A percentile compares a stretch with the other conserved stretches of the same genome.
Conservation (phyloP, 495 filamentous ascomycete species). For the Daldinia concentrica region DNA sequence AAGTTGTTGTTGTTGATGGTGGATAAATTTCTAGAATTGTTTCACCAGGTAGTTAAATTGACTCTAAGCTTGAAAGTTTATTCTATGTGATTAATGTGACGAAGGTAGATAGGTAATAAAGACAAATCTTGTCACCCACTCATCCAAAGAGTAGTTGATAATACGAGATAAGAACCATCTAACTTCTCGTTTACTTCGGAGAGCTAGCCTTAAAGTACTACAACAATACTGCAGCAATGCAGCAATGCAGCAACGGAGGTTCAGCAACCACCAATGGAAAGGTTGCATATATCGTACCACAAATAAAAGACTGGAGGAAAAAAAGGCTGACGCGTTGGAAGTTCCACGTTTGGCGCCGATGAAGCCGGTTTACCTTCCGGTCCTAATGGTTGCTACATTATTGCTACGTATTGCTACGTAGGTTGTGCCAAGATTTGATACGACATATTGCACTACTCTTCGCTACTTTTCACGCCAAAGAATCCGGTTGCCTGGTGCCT, state of each 20-base stretch:
- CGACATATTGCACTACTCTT: not conserved
- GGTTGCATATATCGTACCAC: constrained; percentile 9
- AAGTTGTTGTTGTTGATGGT: not conserved
- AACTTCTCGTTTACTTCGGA: not conserved
- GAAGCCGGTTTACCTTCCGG: constrained; percentile 20
- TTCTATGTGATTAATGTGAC: not conserved
- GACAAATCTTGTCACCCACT: not conserved
- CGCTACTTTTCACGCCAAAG: not conserved
- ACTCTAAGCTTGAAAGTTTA: not conserved
- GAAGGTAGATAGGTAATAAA: not conserved
- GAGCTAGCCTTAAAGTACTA: not conserved
- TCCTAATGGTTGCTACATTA: not conserved
- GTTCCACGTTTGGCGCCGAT: constrained; percentile 38
- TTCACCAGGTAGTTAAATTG: not conserved
- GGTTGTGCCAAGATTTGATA: not conserved
- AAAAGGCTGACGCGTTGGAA: constrained; percentile 36
- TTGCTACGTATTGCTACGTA: not conserved
- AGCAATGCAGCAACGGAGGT: not conserved
- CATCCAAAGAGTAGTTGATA: not conserved
- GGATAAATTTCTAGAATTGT: too few species aligned
- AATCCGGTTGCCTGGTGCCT: constrained; percentile 3
- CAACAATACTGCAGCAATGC: not conserved
- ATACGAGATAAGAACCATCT: constrained; percentile 1
- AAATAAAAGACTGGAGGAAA: constrained; percentile 18
- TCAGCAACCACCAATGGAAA: constrained; percentile 2